Percentiles rank a stretch among this genome's conserved stretches.
phyloP scores from a whole-genome alignment of 2,329 filamentous ascomycete species.

The Fusarium sp. region DNA sequence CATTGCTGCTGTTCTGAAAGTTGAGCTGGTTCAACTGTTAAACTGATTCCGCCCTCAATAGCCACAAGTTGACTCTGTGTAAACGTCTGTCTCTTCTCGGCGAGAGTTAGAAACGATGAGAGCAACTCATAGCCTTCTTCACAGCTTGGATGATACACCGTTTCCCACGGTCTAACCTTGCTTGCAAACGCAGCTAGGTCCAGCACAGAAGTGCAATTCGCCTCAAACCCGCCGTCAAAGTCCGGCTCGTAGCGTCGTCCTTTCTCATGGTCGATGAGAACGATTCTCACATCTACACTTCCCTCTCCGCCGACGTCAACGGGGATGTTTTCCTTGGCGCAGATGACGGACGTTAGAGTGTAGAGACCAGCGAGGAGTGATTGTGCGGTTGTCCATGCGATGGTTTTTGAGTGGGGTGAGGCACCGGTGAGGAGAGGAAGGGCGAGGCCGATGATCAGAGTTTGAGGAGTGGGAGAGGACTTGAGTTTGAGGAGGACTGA shows the following conservation, averaged over 20 bases:
- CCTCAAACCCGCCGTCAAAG: constrained; percentile 56
- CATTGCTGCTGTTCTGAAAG: constrained; percentile 24
- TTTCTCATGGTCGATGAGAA: constrained; percentile 77
- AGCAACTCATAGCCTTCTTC: constrained; percentile 75
- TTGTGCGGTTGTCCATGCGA: constrained; percentile 78
- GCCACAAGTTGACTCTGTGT: constrained; percentile 65
- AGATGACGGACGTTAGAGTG: constrained; percentile 81
- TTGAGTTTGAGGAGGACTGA: constrained; percentile 67
- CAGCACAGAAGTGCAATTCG: constrained; percentile 63
- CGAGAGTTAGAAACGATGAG: constrained; percentile 62
- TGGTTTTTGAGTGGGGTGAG: constrained; percentile 59
- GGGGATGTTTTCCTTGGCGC: constrained; percentile 72
- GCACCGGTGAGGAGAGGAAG: constrained; percentile 72
- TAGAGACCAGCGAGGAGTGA: constrained; percentile 83
- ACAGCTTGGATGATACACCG: constrained; percentile 75
- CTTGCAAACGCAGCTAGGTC: constrained; percentile 68
- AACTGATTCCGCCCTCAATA: constrained; percentile 67
- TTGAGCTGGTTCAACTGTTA: constrained; percentile 48
- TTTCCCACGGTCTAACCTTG: constrained; percentile 72
- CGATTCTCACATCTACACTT: constrained; percentile 81
- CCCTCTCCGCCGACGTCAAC: constrained; percentile 72
- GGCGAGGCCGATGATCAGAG: constrained; percentile 71
- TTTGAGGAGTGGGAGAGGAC: constrained; percentile 46
- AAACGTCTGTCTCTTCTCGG: constrained; percentile 63
- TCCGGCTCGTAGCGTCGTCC: constrained; percentile 53